Base-by-base conservation (phyloP, 495 filamentous ascomycete genomes). In the Podospora sp. region DNA sequence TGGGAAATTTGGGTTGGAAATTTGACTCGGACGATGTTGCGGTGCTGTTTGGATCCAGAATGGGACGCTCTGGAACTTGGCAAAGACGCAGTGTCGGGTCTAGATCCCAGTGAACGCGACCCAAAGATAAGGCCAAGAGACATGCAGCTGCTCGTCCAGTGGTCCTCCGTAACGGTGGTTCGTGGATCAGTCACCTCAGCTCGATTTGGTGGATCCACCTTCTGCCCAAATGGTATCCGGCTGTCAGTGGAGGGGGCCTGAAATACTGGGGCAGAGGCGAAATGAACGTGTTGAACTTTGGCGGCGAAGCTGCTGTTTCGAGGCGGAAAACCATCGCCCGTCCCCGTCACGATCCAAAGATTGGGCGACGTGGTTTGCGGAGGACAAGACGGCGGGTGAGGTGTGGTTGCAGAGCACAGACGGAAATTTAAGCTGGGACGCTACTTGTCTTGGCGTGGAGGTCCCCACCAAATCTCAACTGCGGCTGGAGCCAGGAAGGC, bases 391-490 rank as follows among this genome's bases (percentile, higher is more conserved):
- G 29, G 29, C 29, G 29, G 8, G 29, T 33, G 29, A 55, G 29
- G 12, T n/a, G 57, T 60, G 7, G 57, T 29, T 22, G 11, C 7
- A 40, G 25, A 55, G 29, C 25, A 56, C 40, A 11, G 40, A 18
- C 40, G 11, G 40, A 18, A 53, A 61, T 56, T 56, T 58, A 46
- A 35, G 14, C 60, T 55, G 50, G 33, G 29, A 29, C 56, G 63
- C 62, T 57, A 66, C 21, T 27, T 49, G 9, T 60, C 68, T 70
- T 70, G 68, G 68, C 68, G 68, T 70, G 68, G 68, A 67, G 68
- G 67, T 63, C 57, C 35, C 40, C 57, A 20, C 36, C 40, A n/a
- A 66, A 61, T 27, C 8, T 9, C 53, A 29, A n/a, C 26, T 65
- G 66, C 62, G 67, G 67, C 63, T 70, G 68, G 67, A 51, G 35